Evolutionary conservation across 163 green algal genomes (phyloP).

Genomic region (Trebouxiophyceae sp.): DNA sequence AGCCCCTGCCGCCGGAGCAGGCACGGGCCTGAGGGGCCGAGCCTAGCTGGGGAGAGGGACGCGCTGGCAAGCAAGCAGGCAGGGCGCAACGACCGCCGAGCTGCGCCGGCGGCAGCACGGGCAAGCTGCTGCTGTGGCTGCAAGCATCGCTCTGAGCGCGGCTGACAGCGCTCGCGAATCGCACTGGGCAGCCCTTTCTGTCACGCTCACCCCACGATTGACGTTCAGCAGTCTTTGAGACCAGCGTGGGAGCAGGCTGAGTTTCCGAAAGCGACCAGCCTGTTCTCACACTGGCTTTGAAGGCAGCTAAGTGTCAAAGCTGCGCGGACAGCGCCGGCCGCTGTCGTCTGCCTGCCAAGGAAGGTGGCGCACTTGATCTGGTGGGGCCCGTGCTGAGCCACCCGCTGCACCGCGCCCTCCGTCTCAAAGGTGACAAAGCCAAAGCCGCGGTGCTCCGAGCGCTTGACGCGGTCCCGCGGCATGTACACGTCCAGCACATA

Average conservation of each 20-base stretch:
- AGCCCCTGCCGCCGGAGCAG: slow-evolving; percentile 10
- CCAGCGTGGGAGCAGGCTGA: too few species aligned
- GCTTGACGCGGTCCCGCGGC: slow-evolving; percentile 74
- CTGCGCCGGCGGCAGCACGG: too few species aligned
- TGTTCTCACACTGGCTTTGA: too few species aligned
- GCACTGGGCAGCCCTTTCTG: too few species aligned
- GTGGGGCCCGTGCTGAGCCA: slow-evolving; percentile 64
- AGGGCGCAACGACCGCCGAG: neutral
- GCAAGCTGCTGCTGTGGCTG: too few species aligned
- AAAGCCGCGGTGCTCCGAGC: slow-evolving; percentile 80
- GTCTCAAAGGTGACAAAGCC: slow-evolving; percentile 93
- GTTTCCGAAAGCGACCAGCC: too few species aligned
- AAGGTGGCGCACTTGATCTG: slow-evolving; percentile 38
- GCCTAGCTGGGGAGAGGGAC: neutral
- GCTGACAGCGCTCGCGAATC: too few species aligned
- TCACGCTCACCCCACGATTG: too few species aligned
- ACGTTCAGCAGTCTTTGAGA: too few species aligned
- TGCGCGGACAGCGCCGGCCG: neutral
- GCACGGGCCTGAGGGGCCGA: neutral
- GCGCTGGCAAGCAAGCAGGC: neutral
- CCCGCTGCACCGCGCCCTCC: slow-evolving; percentile 64
- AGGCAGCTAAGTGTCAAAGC: neutral
- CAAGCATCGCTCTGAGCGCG: too few species aligned
- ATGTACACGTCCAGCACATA: slow-evolving; percentile 90
- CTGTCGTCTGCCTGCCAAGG: neutral